Percentiles rank a stretch among this genome's conserved stretches.
These are phyloP conservation scores for Curvularia sp. DNA, from an alignment of 2,329 filamentous ascomycete genomes.

Conservation along the genomic window DNA sequence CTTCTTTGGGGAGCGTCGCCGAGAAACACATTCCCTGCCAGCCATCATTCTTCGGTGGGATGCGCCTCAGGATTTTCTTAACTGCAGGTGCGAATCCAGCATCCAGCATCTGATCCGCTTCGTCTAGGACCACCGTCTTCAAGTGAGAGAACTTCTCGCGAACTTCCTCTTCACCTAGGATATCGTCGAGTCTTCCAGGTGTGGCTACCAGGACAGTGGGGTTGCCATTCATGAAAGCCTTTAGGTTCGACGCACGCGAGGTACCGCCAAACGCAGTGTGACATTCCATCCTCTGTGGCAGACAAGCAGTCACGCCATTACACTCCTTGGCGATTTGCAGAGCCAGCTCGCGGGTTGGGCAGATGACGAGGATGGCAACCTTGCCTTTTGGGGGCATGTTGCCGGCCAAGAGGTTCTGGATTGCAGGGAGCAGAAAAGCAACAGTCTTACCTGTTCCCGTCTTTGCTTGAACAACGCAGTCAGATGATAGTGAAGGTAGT, in stretches of 20 bases:
- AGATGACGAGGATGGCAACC: slow-evolving; percentile 57
- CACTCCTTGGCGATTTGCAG: slow-evolving; percentile 60
- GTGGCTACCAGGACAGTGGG: slow-evolving; percentile 58
- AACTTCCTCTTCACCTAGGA: slow-evolving; percentile 54
- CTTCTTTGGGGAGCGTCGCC: slow-evolving; percentile 55
- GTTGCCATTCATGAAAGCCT: slow-evolving; percentile 45
- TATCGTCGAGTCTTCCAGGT: slow-evolving; percentile 58
- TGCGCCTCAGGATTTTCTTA: slow-evolving; percentile 58
- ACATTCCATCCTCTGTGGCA: slow-evolving; percentile 52
- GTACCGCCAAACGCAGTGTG: slow-evolving; percentile 57
- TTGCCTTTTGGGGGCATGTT: slow-evolving; percentile 46
- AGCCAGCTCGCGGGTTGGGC: slow-evolving; percentile 59
- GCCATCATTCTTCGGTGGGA: slow-evolving; percentile 59
- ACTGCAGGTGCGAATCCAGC: slow-evolving; percentile 62
- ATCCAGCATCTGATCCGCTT: slow-evolving; percentile 58
- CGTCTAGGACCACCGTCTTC: slow-evolving; percentile 56
- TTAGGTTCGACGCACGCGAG: slow-evolving; percentile 42
- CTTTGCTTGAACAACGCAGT: slow-evolving; percentile 63
- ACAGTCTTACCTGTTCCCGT: slow-evolving; percentile 61
- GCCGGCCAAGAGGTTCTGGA: slow-evolving; percentile 55
- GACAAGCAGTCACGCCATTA: slow-evolving; percentile 53
- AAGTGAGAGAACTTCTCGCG: slow-evolving; percentile 56
- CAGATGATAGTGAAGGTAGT: slow-evolving; percentile 58
- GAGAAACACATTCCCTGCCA: slow-evolving; percentile 61
- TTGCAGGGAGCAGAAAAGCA: slow-evolving; percentile 57